Percentiles rank a stretch among this genome's conserved stretches.
phyloP scores from a whole-genome alignment of 225 moss, liverwort and hornwort genomes.

The Ulota crispa region DNA sequence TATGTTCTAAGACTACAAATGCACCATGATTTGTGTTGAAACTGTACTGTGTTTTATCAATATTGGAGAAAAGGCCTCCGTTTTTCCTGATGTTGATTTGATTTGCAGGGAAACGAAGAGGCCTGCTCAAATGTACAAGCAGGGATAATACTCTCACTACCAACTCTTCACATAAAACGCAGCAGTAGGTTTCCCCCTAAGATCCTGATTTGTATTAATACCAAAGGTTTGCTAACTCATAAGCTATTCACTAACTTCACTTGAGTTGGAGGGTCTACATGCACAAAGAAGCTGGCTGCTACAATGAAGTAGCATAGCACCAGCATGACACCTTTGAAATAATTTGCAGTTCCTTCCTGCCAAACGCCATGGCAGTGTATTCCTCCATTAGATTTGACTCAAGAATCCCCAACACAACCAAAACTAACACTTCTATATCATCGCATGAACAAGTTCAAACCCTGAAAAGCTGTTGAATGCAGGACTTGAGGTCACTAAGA shows the following conservation, averaged over 20 bases:
- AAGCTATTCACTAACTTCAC: neutral
- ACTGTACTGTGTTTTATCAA: too few relatives aligned
- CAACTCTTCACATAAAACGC: neutral
- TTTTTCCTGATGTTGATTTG: too few relatives aligned
- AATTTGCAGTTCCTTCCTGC: constrained; percentile 44
- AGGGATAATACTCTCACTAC: neutral
- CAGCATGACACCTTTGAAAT: constrained; percentile 37
- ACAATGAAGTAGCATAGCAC: constrained; percentile 40
- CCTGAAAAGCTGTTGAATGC: neutral
- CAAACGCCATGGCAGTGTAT: neutral
- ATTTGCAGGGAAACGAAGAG: too few relatives aligned
- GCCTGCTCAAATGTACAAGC: neutral
- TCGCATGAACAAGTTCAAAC: neutral
- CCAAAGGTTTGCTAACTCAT: constrained; percentile 16
- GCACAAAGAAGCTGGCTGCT: constrained; percentile 41
- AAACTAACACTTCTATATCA: neutral
- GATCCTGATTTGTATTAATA: constrained; percentile 1
- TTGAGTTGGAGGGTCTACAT: constrained; percentile 20
- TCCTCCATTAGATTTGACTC: too few relatives aligned
- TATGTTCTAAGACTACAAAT: too few relatives aligned
- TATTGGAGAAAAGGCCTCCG: too few relatives aligned
- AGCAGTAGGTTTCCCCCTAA: neutral
- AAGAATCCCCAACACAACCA: neutral
- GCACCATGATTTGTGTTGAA: too few relatives aligned
- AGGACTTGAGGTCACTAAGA: neutral